Evolutionary conservation across 2,329 filamentous ascomycete species (phyloP).

Genomic region (Thelonectria rubi): DNA sequence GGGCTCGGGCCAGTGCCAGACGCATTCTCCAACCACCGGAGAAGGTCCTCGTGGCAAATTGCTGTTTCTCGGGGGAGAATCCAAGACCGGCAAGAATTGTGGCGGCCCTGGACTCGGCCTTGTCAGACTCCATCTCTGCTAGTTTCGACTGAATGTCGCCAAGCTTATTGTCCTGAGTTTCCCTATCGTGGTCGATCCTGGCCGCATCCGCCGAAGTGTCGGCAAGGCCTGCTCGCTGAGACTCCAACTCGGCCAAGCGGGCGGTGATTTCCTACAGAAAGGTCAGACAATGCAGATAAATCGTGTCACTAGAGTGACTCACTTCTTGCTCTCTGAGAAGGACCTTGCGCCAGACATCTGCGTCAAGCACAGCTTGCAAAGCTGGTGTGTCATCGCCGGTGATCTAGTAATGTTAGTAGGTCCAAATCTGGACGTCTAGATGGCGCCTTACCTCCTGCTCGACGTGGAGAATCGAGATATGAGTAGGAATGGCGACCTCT

Average conservation of each 20-base stretch:
- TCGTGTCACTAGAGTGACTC: slow-evolving; percentile 45
- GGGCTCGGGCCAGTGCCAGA: slow-evolving; percentile 88
- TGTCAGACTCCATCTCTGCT: slow-evolving; percentile 98
- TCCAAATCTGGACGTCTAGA: background rate
- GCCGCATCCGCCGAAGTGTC: slow-evolving; percentile 92
- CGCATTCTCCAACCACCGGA: slow-evolving; percentile 99
- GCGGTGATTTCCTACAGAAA: slow-evolving; percentile 73
- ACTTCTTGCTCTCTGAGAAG: slow-evolving; percentile 87
- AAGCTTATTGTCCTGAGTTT: slow-evolving; percentile 88
- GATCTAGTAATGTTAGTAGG: slow-evolving; percentile 64
- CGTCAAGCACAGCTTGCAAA: slow-evolving; percentile 93
- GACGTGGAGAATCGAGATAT: slow-evolving; percentile 98
- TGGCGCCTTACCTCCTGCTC: slow-evolving; percentile 85
- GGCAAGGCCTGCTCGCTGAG: slow-evolving; percentile 79
- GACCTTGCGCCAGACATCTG: slow-evolving; percentile 98
- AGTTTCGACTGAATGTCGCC: slow-evolving; percentile 92
- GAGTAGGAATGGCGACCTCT: slow-evolving; percentile 93
- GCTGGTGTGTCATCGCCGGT: slow-evolving; percentile 95
- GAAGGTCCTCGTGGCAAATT: slow-evolving; percentile 95
- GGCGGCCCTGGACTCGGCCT: slow-evolving; percentile 92
- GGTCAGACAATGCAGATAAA: slow-evolving; percentile 43
- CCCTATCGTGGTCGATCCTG: slow-evolving; percentile 84
- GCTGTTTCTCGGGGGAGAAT: slow-evolving; percentile 92
- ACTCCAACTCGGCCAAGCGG: slow-evolving; percentile 80
- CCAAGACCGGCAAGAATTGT: slow-evolving; percentile 97